phyloP scores from a whole-genome alignment of 768 basidiomycete species.

The Imleria badia region DNA sequence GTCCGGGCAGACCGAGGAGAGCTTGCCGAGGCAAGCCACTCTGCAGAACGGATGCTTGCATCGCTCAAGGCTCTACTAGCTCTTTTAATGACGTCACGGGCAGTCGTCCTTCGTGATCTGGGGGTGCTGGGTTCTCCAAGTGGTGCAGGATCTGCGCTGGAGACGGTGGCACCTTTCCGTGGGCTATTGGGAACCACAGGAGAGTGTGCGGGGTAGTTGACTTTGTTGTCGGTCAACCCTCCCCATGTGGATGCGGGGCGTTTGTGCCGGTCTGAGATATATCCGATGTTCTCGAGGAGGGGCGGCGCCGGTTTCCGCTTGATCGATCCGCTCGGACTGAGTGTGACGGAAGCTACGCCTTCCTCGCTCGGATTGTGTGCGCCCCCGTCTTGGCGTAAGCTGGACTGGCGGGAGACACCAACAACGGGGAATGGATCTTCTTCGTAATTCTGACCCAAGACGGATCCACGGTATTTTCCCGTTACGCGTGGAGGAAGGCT shows the following conservation, averaged over 20 bases:
- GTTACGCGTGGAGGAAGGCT: conserved; percentile 40
- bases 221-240: conserved; percentile 16
- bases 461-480: conserved; percentile 28
- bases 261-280: conserved; percentile 2
- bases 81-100: conserved; percentile 18
- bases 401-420: conserved; percentile 26
- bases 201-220: background rate
- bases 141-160: background rate
- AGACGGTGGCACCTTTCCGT: background rate
- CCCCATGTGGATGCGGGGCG: conserved; percentile 23
- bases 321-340: conserved; percentile 24
- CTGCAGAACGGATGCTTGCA: conserved; percentile 31
- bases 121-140: conserved; percentile 5
- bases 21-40: conserved; percentile 29
- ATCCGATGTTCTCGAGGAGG: conserved; percentile 18
- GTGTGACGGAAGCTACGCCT: background rate
- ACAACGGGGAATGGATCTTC: conserved; percentile 25
- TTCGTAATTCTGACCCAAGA: conserved; percentile 22
- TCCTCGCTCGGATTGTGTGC: conserved; percentile 14
- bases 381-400: conserved; percentile 7
- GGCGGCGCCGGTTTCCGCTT: conserved; percentile 33
- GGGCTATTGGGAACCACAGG: conserved; percentile 11
- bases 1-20: conserved; percentile 9
- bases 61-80: conserved; percentile 27
- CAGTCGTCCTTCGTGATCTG: conserved; percentile 12